A percentile compares a stretch with the other conserved stretches of the same genome.
These are phyloP conservation scores for Quercus tomentella DNA, from an alignment of 331 rosid species.

Conservation along the genomic window DNA sequence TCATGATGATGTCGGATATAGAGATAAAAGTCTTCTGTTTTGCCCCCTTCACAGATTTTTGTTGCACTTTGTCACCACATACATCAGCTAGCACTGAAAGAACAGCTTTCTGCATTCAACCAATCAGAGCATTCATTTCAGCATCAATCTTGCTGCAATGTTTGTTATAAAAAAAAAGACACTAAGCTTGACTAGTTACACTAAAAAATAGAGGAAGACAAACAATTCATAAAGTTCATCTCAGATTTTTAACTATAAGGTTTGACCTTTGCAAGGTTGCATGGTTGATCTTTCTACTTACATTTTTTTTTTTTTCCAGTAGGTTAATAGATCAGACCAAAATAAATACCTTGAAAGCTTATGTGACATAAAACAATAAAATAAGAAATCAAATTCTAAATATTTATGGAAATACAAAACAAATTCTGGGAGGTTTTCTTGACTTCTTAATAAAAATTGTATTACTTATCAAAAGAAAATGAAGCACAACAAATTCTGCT, in stretches of 20 bases:
- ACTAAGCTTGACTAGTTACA: slow-evolving; percentile 3
- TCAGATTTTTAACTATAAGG: neutral
- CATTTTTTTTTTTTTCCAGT: neutral
- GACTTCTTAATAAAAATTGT: too few species aligned
- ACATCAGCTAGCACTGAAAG: slow-evolving; percentile 72
- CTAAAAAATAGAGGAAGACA: slow-evolving; percentile 11
- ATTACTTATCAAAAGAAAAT: too few species aligned
- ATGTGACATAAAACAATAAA: neutral
- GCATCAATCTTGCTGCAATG: slow-evolving; percentile 11
- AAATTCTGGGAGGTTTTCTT: neutral
- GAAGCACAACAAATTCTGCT: neutral
- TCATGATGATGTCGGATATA: slow-evolving; percentile 77
- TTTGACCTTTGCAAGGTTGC: neutral
- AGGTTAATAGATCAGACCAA: neutral
- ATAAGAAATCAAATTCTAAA: neutral
- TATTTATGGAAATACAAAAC: neutral
- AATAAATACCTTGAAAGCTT: neutral
- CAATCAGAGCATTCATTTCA: slow-evolving; percentile 34
- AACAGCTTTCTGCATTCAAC: slow-evolving; percentile 89
- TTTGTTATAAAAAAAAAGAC: neutral
- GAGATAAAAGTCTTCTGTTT: slow-evolving; percentile 59
- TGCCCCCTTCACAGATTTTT: slow-evolving; percentile 51
- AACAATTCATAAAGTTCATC: neutral
- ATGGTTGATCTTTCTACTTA: neutral
- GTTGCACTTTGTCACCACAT: slow-evolving; percentile 44